These are phyloP conservation scores for Nakazawaea laoshanensis DNA, from an alignment of 805 yeast species.

Conservation along the genomic window DNA sequence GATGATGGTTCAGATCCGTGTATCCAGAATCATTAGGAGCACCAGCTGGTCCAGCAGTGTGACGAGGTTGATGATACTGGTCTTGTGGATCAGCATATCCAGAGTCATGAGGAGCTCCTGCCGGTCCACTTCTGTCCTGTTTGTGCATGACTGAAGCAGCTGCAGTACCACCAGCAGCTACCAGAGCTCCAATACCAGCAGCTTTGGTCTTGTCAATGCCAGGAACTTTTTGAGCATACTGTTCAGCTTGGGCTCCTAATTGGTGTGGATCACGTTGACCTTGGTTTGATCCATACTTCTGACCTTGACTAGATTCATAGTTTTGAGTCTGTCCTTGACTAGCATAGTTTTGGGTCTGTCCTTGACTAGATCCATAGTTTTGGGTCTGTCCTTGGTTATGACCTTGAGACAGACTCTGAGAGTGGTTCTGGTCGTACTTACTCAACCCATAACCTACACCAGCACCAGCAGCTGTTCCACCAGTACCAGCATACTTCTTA, in stretches of 20 bases:
- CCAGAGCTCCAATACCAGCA: slow-evolving; percentile 4
- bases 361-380: not conserved
- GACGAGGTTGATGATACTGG: not conserved
- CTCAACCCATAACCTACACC: slow-evolving; percentile 5
- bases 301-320: not conserved
- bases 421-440: not conserved
- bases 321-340: too few species aligned
- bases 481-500: not conserved
- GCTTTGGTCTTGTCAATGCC: not conserved
- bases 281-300: not conserved
- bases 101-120: not conserved
- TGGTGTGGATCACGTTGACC: not conserved
- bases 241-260: not conserved
- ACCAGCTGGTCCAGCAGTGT: slow-evolving; percentile 1
- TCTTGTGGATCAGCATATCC: not conserved
- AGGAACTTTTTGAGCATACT: slow-evolving; percentile 3
- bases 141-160: slow-evolving; percentile 1
- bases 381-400: not conserved
- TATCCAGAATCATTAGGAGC: slow-evolving; percentile 1
- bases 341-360: not conserved
- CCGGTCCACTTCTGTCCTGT: not conserved
- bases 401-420: not conserved
- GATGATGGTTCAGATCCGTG: not conserved
- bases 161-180: slow-evolving; percentile 2
- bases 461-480: slow-evolving; percentile 3